Evolutionary conservation across 805 yeast genomes (phyloP).

Genomic region (Teunomyces panamensis): DNA sequence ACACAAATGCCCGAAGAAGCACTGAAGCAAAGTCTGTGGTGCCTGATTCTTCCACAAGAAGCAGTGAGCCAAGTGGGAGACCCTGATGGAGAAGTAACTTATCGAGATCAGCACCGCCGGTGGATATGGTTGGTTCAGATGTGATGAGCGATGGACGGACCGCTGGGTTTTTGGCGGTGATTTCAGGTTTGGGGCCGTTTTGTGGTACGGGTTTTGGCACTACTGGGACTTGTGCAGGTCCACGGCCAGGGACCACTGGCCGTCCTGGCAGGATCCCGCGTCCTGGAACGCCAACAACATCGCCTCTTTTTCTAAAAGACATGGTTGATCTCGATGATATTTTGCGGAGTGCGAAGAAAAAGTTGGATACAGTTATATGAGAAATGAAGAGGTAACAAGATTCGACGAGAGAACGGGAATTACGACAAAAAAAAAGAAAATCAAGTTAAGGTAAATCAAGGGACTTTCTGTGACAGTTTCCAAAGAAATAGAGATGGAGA

Average conservation of each 20-base stretch:
- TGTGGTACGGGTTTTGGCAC: neutral
- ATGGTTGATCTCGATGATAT: constrained; percentile 12
- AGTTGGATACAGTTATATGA: neutral
- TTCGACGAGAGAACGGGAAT: neutral
- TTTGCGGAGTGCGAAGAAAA: neutral
- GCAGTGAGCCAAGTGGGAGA: constrained; percentile 69
- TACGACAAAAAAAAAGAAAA: too few species aligned
- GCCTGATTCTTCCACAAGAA: constrained; percentile 78
- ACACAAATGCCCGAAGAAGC: constrained; percentile 62
- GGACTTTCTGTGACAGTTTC: neutral
- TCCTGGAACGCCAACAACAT: constrained; percentile 24
- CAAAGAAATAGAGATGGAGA: neutral
- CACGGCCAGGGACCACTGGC: constrained; percentile 2
- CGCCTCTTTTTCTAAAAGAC: constrained; percentile 45
- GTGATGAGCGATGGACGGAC: constrained; percentile 74
- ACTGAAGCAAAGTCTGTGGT: constrained; percentile 84
- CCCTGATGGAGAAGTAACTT: constrained; percentile 77
- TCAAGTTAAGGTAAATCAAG: neutral
- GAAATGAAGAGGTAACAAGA: neutral
- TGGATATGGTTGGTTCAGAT: constrained; percentile 72
- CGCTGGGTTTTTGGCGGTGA: constrained; percentile 28
- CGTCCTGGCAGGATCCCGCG: constrained; percentile 4
- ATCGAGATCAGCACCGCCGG: constrained; percentile 79
- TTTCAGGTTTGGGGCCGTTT: neutral
- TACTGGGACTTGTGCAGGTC: neutral